A percentile compares a stretch with the other conserved stretches of the same genome.
Conservation (phyloP, 495 filamentous ascomycete genomes). For the Tuber brumale region DNA sequence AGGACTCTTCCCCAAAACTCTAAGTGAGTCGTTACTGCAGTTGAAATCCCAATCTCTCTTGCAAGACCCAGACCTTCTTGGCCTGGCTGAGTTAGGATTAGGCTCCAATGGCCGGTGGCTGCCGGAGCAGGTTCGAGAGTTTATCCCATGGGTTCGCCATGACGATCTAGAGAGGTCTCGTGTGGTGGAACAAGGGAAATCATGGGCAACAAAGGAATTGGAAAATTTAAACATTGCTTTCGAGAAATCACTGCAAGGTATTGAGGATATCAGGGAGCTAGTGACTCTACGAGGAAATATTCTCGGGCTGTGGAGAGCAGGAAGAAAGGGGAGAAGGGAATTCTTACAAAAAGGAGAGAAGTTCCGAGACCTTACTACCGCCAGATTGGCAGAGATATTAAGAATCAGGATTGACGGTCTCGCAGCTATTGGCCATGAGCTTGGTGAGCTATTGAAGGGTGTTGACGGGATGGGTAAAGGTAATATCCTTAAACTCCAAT, state of each 20-base stretch:
- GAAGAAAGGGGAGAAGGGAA: constrained; percentile 46
- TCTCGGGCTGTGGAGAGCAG: constrained; percentile 62
- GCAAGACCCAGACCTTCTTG: constrained; percentile 58
- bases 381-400: constrained; percentile 55
- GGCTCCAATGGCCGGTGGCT: constrained; percentile 78
- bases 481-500: constrained; percentile 43
- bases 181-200: constrained; percentile 57
- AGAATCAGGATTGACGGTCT: constrained; percentile 55
- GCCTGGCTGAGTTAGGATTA: constrained; percentile 65
- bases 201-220: constrained; percentile 70
- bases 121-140: constrained; percentile 72
- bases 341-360: constrained; percentile 45
- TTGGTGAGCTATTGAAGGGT: constrained; percentile 48
- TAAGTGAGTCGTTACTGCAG: constrained; percentile 62
- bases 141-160: constrained; percentile 82
- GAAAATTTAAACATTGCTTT: constrained; percentile 57
- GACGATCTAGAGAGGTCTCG: constrained; percentile 65
- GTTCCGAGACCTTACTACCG: constrained; percentile 63
- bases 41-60: constrained; percentile 66
- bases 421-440: constrained; percentile 53
- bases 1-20: constrained; percentile 60
- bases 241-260: constrained; percentile 50
- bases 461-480: constrained; percentile 59
- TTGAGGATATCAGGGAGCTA: constrained; percentile 59
- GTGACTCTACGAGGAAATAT: constrained; percentile 62